Conservation (phyloP, 2,329 filamentous ascomycete genomes). For the Exophiala viscosa region DNA sequence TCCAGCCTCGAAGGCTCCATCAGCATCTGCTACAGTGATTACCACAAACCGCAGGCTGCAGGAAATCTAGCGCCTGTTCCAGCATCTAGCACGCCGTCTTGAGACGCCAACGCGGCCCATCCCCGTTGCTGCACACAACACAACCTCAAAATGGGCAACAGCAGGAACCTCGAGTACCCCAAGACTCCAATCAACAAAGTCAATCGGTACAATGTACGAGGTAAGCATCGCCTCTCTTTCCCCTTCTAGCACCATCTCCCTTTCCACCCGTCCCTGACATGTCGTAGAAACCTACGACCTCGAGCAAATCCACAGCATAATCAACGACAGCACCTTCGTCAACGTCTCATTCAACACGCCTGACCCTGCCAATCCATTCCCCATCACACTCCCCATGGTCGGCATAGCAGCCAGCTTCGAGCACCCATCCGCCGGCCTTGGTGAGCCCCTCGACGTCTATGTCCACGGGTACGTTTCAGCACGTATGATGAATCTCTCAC, state of each 20-base stretch:
- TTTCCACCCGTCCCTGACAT: background rate
- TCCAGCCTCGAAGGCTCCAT: no score
- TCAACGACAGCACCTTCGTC: conserved; percentile 68
- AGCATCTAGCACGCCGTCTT: no score
- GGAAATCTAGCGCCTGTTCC: no score
- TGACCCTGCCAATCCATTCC: conserved; percentile 62
- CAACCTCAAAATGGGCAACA: conserved; percentile 20
- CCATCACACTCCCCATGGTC: conserved; percentile 77
- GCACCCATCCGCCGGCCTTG: conserved; percentile 55
- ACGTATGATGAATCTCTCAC: conserved; percentile 74
- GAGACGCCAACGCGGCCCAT: no score
- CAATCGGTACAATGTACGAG: conserved; percentile 63
- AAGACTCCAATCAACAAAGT: conserved; percentile 62
- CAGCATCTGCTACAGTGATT: no score
- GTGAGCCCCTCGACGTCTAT: conserved; percentile 69
- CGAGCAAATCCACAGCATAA: conserved; percentile 67
- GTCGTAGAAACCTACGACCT: conserved; percentile 66
- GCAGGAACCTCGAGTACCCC: conserved; percentile 51
- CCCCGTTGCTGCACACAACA: no score
- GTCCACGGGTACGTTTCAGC: conserved; percentile 79
- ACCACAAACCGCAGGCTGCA: no score
- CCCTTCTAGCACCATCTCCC: background rate
- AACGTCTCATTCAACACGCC: conserved; percentile 71
- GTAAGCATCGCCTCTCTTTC: conserved; percentile 38
- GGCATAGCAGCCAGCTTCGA: conserved; percentile 72